These are phyloP conservation scores for Exserohilum turcica DNA, from an alignment of 2,329 filamentous ascomycete species.

Conservation along the genomic window DNA sequence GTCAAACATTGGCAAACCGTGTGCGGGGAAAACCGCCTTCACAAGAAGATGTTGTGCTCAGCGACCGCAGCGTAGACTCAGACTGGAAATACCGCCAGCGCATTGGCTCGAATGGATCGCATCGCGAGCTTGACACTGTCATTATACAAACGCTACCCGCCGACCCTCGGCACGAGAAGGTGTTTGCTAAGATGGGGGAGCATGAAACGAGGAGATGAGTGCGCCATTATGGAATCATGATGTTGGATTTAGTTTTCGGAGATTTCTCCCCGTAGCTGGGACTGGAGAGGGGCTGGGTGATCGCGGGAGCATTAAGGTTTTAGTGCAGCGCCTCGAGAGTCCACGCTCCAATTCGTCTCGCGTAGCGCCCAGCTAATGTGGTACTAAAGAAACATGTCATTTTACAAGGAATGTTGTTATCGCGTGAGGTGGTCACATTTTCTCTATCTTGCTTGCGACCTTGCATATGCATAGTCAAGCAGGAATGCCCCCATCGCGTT, in stretches of 20 bases:
- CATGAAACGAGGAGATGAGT: neutral
- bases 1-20: conserved; percentile 34
- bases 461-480: too few species aligned
- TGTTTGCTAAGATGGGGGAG: conserved; percentile 25
- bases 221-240: neutral
- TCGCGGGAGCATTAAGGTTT: neutral
- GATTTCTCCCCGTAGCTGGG: neutral
- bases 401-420: neutral
- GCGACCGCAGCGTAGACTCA: conserved; percentile 33
- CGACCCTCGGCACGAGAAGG: conserved; percentile 37
- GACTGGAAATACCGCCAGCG: conserved; percentile 33
- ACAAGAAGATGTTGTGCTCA: conserved; percentile 25
- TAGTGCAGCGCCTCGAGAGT: neutral
- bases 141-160: conserved; percentile 30
- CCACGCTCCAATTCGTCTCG: neutral
- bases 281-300: neutral
- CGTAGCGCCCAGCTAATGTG: neutral
- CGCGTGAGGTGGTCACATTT: too few species aligned
- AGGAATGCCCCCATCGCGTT: too few species aligned
- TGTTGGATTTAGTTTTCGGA: neutral
- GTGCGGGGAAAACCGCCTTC: conserved; percentile 18
- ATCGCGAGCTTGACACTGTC: conserved; percentile 38
- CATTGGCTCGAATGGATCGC: conserved; percentile 32
- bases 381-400: neutral
- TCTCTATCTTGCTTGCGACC: too few species aligned